Conservation (phyloP, 2,329 filamentous ascomycete genomes). For the Calonectria hawksworthii region DNA sequence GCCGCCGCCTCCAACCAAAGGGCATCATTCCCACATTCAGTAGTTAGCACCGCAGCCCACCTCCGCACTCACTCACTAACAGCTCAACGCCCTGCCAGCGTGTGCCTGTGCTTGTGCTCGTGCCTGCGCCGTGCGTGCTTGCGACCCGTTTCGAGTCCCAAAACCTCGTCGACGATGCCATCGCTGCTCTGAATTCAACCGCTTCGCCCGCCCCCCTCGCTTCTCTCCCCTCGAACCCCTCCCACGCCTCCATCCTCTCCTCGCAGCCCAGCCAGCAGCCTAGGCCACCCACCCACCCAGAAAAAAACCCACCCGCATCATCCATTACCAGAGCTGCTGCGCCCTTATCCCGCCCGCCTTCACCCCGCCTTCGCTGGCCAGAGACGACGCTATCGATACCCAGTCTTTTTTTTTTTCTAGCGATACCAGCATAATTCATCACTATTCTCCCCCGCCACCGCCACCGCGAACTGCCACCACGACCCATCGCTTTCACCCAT, state of each 20-base stretch:
- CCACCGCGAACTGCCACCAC: slow-evolving; percentile 22
- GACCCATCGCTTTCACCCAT: slow-evolving; percentile 27
- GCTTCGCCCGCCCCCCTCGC: neutral
- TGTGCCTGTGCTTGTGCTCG: neutral
- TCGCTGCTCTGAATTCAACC: slow-evolving; percentile 5
- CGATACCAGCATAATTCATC: slow-evolving; percentile 21
- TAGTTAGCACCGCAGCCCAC: slow-evolving; percentile 8
- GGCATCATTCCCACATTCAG: slow-evolving; percentile 13
- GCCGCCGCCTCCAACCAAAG: slow-evolving; percentile 27
- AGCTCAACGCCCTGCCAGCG: neutral
- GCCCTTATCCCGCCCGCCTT: slow-evolving; percentile 21
- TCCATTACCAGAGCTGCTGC: slow-evolving; percentile 10
- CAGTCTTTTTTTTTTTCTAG: slow-evolving; percentile 21
- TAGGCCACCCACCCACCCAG: slow-evolving; percentile 32
- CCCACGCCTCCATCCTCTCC: neutral
- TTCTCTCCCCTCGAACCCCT: neutral
- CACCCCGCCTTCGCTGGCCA: slow-evolving; percentile 43
- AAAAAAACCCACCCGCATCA: slow-evolving; percentile 26
- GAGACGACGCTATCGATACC: slow-evolving; percentile 42
- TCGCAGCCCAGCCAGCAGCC: slow-evolving; percentile 5
- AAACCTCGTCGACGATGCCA: slow-evolving; percentile 30
- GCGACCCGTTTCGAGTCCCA: slow-evolving; percentile 2
- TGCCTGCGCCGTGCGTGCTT: neutral
- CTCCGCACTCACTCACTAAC: neutral
- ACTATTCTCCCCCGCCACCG: slow-evolving; percentile 21